Base-by-base conservation (phyloP, 2,329 filamentous ascomycete species). In the Aspergillus versicolor region DNA sequence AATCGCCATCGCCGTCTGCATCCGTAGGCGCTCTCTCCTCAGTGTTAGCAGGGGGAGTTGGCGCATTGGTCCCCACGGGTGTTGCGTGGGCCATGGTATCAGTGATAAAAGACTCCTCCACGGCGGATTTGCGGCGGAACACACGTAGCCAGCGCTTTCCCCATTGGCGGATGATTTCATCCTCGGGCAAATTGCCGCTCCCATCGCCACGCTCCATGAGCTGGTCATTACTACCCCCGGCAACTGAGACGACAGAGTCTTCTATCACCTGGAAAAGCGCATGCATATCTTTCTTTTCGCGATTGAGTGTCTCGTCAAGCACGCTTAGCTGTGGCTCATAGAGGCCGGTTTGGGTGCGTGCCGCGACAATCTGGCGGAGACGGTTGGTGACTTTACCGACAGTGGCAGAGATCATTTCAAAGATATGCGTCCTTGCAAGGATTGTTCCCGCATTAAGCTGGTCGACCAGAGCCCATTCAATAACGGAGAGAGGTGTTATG, bases 351-450 rank as follows among this genome's bases (percentile, higher is more conserved):
- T 84, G 82, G n/a, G 81, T 79, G 27, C 84, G 81, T 4, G 86
- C 84, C 2, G 80, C 78, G 9, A 91, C 84, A 22, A 97, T 87
- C 75, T 96, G 91, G 42, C 91, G 86, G 52, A 95, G 87, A 30
- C 92, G 89, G 61, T 87, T 88, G 1, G 91, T 92, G 48, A 97
- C 93, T 77, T 99, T 97, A 69, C 86, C 83, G 52, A 97, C 88
- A 0, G 94, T 97, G 65, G 89, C 89, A 60, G 88, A 87, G 15
- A 97, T 87, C 77, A 97, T 88, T 78, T 99, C 94, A 71, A 91
- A 97, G 9, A 95, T 82, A 76, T 93, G 88, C 6, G 87, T 80
- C 64, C 89, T 84, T 11, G 88, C 85, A 12, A 99, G 84, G 3
- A 84, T 82, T 43, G 84, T 82, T 48, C 89, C 89, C 2, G 85